Percentiles rank a stretch among this genome's conserved stretches.
phyloP scores from a whole-genome alignment of 2,329 filamentous ascomycete species.

The Cytospora leucostoma region DNA sequence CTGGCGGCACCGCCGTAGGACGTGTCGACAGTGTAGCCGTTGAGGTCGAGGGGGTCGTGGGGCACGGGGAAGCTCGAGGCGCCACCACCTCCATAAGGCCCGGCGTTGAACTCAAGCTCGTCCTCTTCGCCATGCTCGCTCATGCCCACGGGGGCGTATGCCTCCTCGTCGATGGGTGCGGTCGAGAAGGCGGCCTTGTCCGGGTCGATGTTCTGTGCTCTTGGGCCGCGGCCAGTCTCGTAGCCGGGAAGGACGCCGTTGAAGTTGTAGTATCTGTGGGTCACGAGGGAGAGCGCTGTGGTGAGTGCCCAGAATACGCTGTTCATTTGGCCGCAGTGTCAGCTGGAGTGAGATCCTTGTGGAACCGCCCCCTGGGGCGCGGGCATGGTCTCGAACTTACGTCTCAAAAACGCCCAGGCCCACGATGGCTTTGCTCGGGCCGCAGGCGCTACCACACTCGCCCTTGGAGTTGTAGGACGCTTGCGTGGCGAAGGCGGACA shows the following conservation, averaged over 20 bases:
- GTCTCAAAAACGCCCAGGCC: constrained; percentile 63
- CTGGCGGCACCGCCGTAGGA: constrained; percentile 28
- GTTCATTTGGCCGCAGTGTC: constrained; percentile 11
- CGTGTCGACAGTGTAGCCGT: constrained; percentile 26
- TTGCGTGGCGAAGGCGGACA: constrained; percentile 67
- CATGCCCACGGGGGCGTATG: constrained; percentile 62
- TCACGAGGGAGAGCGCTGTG: constrained; percentile 60
- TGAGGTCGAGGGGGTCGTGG: constrained; percentile 31
- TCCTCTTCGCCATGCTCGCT: constrained; percentile 51
- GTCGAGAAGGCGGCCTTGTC: constrained; percentile 71
- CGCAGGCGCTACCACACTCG: constrained; percentile 57
- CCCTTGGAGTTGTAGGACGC: constrained; percentile 62
- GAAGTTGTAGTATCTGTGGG: constrained; percentile 62
- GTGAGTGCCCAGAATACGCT: constrained; percentile 59
- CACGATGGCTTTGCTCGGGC: constrained; percentile 64
- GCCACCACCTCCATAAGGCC: constrained; percentile 28
- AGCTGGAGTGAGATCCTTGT: constrained; percentile 16
- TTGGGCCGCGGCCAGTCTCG: constrained; percentile 44
- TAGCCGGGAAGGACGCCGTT: constrained; percentile 65
- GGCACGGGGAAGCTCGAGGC: constrained; percentile 31
- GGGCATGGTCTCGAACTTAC: constrained; percentile 46
- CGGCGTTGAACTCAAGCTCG: constrained; percentile 32
- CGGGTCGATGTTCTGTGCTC: constrained; percentile 60
- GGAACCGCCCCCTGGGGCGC: constrained; percentile 2
- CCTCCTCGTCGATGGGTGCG: constrained; percentile 66